These are phyloP conservation scores for Myriosclerotinia curreyana DNA, from an alignment of 2,329 filamentous ascomycete species.

Conservation along the genomic window DNA sequence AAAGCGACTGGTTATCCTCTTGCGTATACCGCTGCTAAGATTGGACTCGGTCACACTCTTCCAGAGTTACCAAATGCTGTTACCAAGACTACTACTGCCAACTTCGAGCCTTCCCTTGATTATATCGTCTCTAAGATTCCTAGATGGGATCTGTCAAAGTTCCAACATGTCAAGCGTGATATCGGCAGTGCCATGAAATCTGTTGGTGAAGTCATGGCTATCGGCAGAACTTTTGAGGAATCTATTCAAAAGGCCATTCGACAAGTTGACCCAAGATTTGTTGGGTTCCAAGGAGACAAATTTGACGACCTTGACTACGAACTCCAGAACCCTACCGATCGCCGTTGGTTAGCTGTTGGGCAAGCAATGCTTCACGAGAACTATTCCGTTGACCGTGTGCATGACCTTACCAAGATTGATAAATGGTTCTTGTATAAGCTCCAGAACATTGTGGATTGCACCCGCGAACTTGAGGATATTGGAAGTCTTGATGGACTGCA, in stretches of 20 bases:
- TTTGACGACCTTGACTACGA: constrained; percentile 91
- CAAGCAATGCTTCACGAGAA: constrained; percentile 97
- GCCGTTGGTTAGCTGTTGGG: constrained; percentile 94
- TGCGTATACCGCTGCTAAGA: constrained; percentile 97
- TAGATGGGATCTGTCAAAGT: constrained; percentile 97
- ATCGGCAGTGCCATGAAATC: constrained; percentile 99
- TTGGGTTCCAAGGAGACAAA: constrained; percentile 92
- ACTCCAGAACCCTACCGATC: constrained; percentile 89
- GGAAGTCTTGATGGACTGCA: constrained; percentile 81
- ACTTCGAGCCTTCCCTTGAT: constrained; percentile 96
- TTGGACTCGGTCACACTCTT: constrained; percentile 90
- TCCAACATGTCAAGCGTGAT: constrained; percentile 96
- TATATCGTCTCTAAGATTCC: constrained; percentile 99
- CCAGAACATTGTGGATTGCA: constrained; percentile 92
- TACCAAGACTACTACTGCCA: constrained; percentile 96
- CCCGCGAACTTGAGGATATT: constrained; percentile 77
- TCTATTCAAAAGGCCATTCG: constrained; percentile 99
- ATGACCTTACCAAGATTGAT: constrained; percentile 96
- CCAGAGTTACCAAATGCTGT: constrained; percentile 97
- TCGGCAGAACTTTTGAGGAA: constrained; percentile 97
- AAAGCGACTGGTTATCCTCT: constrained; percentile 98
- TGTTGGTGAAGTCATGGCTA: constrained; percentile 98
- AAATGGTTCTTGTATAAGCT: constrained; percentile 99
- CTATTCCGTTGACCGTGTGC: constrained; percentile 87
- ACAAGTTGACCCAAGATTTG: constrained; percentile 87